A percentile compares a stretch with the other conserved stretches of the same genome.
These are phyloP conservation scores for Quercus lobata DNA, from an alignment of 331 rosid genomes.

Conservation along the genomic window DNA sequence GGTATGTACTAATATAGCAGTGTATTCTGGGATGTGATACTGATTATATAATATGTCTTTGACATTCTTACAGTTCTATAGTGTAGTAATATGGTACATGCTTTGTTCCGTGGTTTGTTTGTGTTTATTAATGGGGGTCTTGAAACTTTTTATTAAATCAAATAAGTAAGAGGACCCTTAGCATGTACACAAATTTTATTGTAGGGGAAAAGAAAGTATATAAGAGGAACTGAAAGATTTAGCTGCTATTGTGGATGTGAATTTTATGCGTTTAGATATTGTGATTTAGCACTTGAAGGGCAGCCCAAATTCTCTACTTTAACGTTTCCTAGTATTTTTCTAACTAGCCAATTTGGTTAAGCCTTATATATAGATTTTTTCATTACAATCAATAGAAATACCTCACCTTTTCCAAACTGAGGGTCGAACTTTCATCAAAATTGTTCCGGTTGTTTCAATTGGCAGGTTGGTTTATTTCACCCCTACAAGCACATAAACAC, in stretches of 20 bases:
- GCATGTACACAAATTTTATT: background rate
- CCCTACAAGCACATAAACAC: background rate
- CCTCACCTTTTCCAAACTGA: background rate
- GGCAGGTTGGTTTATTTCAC: background rate
- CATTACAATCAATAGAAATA: no score
- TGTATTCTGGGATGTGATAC: no score
- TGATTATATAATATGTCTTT: background rate
- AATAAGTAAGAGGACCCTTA: background rate
- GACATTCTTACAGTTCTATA: background rate
- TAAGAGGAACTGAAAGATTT: background rate
- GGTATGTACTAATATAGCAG: slow-evolving; percentile 26
- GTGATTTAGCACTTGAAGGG: background rate
- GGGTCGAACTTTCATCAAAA: background rate
- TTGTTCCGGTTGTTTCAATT: background rate
- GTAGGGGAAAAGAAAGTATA: background rate
- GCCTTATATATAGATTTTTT: background rate
- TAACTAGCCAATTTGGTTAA: background rate
- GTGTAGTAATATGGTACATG: background rate
- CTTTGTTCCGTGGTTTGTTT: background rate
- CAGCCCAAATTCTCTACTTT: background rate
- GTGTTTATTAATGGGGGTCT: background rate
- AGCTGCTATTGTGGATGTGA: background rate
- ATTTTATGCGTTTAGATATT: background rate
- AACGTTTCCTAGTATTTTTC: background rate
- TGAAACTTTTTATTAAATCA: background rate